Percentiles rank a stretch among this genome's conserved stretches.
These are phyloP conservation scores for Colletotrichum graminicola DNA, from an alignment of 2,329 filamentous ascomycete genomes.

Conservation along the genomic window DNA sequence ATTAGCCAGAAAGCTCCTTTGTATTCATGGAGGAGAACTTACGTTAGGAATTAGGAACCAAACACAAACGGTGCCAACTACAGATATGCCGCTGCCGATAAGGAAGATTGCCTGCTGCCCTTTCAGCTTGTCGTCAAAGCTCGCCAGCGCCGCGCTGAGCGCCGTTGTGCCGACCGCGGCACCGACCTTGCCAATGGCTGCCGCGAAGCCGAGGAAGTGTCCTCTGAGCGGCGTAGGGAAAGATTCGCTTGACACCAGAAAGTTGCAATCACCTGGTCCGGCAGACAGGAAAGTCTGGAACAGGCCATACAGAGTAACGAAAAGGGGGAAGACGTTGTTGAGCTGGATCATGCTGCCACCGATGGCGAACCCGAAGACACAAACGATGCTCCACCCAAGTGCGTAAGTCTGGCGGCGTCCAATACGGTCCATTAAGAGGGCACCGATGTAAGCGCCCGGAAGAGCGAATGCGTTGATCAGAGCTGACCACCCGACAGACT, in stretches of 20 bases:
- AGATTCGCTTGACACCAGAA: constrained; percentile 62
- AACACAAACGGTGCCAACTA: constrained; percentile 44
- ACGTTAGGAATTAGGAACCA: constrained; percentile 47
- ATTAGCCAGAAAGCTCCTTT: not conserved
- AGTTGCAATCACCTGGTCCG: constrained; percentile 62
- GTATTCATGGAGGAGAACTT: not conserved
- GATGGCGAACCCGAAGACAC: constrained; percentile 61
- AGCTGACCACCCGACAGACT: constrained; percentile 47
- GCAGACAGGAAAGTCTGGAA: constrained; percentile 62
- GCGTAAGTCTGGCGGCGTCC: constrained; percentile 46
- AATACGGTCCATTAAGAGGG: constrained; percentile 44
- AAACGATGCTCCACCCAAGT: constrained; percentile 43
- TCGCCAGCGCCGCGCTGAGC: constrained; percentile 31
- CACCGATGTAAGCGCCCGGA: constrained; percentile 46
- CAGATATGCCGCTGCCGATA: constrained; percentile 47
- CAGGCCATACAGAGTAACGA: constrained; percentile 64
- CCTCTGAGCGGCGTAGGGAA: constrained; percentile 64
- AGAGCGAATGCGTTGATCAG: constrained; percentile 47
- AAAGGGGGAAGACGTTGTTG: constrained; percentile 60
- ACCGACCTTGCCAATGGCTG: constrained; percentile 64
- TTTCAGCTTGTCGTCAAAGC: constrained; percentile 43
- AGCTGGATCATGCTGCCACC: constrained; percentile 61
- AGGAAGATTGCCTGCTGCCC: constrained; percentile 47
- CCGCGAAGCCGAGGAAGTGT: constrained; percentile 62
- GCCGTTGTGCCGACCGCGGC: constrained; percentile 61